phyloP scores from a whole-genome alignment of 2,329 filamentous ascomycete genomes.

The Bertia moriformis region DNA sequence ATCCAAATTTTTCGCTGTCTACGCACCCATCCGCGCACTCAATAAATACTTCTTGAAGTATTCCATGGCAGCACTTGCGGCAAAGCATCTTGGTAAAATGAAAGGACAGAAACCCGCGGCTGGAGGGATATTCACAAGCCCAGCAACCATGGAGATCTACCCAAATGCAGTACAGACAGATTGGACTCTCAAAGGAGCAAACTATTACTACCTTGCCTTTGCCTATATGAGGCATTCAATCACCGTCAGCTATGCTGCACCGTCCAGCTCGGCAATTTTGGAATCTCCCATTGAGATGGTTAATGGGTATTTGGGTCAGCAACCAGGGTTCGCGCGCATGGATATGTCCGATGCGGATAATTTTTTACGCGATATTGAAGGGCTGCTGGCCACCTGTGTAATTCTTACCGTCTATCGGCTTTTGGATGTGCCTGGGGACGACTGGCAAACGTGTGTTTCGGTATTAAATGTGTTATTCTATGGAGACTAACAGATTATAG shows the following conservation, averaged over 20 bases:
- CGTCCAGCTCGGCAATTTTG: neutral
- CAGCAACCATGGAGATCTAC: neutral
- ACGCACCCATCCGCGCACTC: conserved; percentile 19
- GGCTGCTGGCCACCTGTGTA: neutral
- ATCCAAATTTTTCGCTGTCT: conserved; percentile 19
- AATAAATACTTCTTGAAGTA: conserved; percentile 16
- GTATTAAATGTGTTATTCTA: neutral
- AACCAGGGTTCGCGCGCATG: neutral
- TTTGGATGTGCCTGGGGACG: neutral
- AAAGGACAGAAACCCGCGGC: neutral
- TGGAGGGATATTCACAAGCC: neutral
- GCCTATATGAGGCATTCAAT: neutral
- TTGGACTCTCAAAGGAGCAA: neutral
- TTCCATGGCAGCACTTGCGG: conserved; percentile 19
- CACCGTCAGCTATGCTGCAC: neutral
- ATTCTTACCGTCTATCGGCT: neutral
- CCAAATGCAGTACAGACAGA: neutral
- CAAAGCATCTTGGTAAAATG: conserved; percentile 20
- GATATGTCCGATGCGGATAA: neutral
- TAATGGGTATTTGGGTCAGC: neutral
- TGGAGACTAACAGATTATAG: neutral
- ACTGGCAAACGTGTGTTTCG: neutral
- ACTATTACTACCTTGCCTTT: neutral
- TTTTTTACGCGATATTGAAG: neutral
- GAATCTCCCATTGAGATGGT: neutral